These are phyloP conservation scores for Naematelia encephala DNA, from an alignment of 768 basidiomycete genomes.

Conservation along the genomic window DNA sequence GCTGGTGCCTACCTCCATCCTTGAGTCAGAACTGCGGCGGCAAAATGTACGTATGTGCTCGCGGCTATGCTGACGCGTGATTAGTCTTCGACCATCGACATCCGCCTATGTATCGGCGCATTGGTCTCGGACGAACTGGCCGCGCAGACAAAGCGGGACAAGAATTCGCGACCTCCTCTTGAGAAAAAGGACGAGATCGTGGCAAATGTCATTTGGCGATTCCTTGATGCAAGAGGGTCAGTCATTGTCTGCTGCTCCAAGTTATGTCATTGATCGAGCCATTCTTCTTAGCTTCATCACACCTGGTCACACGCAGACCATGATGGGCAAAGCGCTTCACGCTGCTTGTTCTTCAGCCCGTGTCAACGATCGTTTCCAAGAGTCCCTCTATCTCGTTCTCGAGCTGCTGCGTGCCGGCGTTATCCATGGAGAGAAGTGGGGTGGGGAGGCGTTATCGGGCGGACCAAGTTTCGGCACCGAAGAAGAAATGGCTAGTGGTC, in stretches of 20 bases:
- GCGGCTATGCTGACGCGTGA: slow-evolving; percentile 15
- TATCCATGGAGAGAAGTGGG: slow-evolving; percentile 75
- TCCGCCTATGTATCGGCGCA: slow-evolving; percentile 88
- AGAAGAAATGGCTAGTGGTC: slow-evolving; percentile 89
- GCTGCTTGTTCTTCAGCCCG: slow-evolving; percentile 71
- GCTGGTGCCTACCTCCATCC: slow-evolving; percentile 77
- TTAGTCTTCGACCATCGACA: slow-evolving; percentile 96
- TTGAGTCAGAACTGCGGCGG: slow-evolving; percentile 91
- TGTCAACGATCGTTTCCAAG: slow-evolving; percentile 97
- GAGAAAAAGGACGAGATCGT: slow-evolving; percentile 99
- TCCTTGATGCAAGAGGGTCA: slow-evolving; percentile 91
- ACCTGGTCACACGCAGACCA: slow-evolving; percentile 81
- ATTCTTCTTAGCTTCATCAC: slow-evolving; percentile 80
- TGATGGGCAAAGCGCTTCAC: slow-evolving; percentile 87
- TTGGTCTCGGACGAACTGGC: slow-evolving; percentile 78
- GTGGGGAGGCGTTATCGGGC: slow-evolving; percentile 72
- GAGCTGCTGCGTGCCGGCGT: slow-evolving; percentile 95
- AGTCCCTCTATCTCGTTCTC: slow-evolving; percentile 87
- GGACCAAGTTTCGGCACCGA: slow-evolving; percentile 93
- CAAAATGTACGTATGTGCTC: slow-evolving; percentile 95
- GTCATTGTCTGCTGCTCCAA: slow-evolving; percentile 44
- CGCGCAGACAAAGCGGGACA: slow-evolving; percentile 61
- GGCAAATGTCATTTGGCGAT: slow-evolving; percentile 97
- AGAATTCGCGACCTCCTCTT: slow-evolving; percentile 54
- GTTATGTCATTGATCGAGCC: no score